Evolutionary conservation across 805 yeast genomes (phyloP), one percentile per base, ranked within the genome.

Genomic region (Suhomyces sp.): DNA sequence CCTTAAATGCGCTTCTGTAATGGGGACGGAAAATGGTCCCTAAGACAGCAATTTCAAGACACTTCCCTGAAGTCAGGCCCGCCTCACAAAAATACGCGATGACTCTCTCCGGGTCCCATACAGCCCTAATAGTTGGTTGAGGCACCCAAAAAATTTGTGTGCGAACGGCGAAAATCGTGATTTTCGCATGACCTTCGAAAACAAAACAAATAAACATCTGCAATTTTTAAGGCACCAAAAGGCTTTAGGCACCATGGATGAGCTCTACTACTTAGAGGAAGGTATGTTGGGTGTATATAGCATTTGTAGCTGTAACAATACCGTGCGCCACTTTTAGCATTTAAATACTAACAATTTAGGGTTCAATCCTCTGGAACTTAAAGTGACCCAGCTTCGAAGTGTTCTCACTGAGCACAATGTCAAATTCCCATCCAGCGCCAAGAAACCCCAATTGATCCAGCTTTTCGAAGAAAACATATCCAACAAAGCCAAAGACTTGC

Each of bases 381-480:
- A 84, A 49, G 85, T 89, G 22, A 83, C 91, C 3, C 83, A 88
- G 54, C 74, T 93, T 63, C 79, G 94, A 61, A 79, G 83, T 22
- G 77, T 90, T 22, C 73, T 93, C 50, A 68, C 76, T 10, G 85
- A 81, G 51, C 80, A 90, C 63, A 77, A 80, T n/a, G 74, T 92
- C n/a, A 67, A 70, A 1, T 85, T 77, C 63, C 78, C 87, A 0
- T 72, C 87, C 1, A 73, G 79, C 46, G 86, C 91, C 5, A 88
- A 85, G 64, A 93, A 93, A 67, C 70, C 80, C 6, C 84, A 82
- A 10, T 74, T 91, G 53, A 68, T 90, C 1, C 70, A 71, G n/a
- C 61, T 86, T n/a, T 89, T 84, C 68, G 72, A 79, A n/a, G 66
- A 73, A 5, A 66, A 84, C 6, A 71, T 89, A 48, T 72, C 70